A percentile compares a stretch with the other conserved stretches of the same genome.
Evolutionary conservation across 148 eudicot genomes (phyloP).

Genomic region (Beta vulgaris): DNA sequence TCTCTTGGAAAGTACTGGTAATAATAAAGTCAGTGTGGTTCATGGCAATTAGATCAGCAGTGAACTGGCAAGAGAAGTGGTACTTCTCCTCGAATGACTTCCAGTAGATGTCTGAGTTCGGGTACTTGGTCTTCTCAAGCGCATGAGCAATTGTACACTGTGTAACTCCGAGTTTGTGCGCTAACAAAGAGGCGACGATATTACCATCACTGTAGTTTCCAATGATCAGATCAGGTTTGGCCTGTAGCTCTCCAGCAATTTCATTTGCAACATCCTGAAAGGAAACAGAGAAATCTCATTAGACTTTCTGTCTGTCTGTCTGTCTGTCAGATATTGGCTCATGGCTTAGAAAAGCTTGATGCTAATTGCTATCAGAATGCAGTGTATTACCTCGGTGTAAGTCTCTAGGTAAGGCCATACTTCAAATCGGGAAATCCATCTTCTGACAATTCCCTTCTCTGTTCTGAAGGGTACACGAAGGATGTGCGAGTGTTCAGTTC

Average conservation of each 20-base stretch:
- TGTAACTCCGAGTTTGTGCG: slow-evolving; percentile 88
- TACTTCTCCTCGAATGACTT: slow-evolving; percentile 88
- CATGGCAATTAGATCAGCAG: slow-evolving; percentile 98
- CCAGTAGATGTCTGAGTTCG: slow-evolving; percentile 91
- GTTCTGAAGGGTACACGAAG: slow-evolving; percentile 95
- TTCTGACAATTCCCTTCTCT: slow-evolving; percentile 84
- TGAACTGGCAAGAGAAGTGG: slow-evolving; percentile 91
- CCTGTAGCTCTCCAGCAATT: slow-evolving; percentile 66
- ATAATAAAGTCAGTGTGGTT: slow-evolving; percentile 92
- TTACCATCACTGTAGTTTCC: slow-evolving; percentile 99
- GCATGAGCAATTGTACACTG: slow-evolving; percentile 99
- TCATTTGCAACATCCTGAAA: slow-evolving; percentile 89
- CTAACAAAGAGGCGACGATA: slow-evolving; percentile 90
- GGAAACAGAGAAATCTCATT: not conserved
- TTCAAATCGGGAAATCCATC: slow-evolving; percentile 96
- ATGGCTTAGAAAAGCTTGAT: not conserved
- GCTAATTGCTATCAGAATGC: slow-evolving; percentile 1
- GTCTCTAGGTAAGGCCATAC: slow-evolving; percentile 99
- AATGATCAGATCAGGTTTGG: slow-evolving; percentile 86
- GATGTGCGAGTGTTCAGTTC: slow-evolving; percentile 84
- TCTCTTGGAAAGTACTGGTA: slow-evolving; percentile 99
- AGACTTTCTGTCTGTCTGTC: too few relatives aligned
- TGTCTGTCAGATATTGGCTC: not conserved
- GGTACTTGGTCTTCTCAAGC: slow-evolving; percentile 90
- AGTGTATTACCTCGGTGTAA: slow-evolving; percentile 70